Conservation (phyloP, 345 rosid species). For the Hypericum perforatum region DNA sequence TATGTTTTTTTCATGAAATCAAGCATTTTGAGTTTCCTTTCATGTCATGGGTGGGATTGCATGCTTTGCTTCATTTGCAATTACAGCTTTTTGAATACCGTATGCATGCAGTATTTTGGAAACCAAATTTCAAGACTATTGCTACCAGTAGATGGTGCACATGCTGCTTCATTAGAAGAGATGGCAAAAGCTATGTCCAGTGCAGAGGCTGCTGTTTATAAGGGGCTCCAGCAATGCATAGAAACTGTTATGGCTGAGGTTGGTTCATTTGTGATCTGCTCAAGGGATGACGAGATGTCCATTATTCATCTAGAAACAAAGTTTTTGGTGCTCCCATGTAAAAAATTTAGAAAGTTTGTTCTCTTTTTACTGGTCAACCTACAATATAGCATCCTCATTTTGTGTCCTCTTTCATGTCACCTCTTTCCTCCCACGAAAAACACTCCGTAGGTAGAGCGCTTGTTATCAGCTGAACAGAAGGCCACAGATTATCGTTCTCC, state of each 20-base stretch:
- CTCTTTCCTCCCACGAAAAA: not conserved
- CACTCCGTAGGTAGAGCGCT: not conserved
- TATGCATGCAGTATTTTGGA: conserved; percentile 60
- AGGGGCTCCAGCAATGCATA: conserved; percentile 98
- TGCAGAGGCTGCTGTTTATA: conserved; percentile 98
- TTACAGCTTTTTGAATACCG: too few species aligned
- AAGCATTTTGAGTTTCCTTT: too few species aligned
- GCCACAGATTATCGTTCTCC: conserved; percentile 1
- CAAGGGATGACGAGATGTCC: too few species aligned
- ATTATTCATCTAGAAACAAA: too few species aligned
- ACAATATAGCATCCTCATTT: too few species aligned
- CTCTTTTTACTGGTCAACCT: conserved; percentile 11
- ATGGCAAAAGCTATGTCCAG: conserved; percentile 95
- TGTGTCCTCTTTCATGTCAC: too few species aligned
- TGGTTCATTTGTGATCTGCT: conserved; percentile 6
- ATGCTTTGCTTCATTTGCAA: not conserved
- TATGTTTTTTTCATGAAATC: conserved; percentile 4
- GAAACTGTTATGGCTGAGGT: conserved; percentile 99
- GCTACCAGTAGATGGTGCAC: conserved; percentile 97
- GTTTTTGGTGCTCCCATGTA: not conserved
- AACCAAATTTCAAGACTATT: conserved; percentile 91
- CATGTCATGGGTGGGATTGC: not conserved
- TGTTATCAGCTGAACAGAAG: conserved; percentile 2
- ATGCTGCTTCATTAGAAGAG: conserved; percentile 98
- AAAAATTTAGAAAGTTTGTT: not conserved